These are phyloP conservation scores for Xerocomus cyaneibrunnescens DNA, from an alignment of 1,284 basidiomycete genomes.

Conservation along the genomic window DNA sequence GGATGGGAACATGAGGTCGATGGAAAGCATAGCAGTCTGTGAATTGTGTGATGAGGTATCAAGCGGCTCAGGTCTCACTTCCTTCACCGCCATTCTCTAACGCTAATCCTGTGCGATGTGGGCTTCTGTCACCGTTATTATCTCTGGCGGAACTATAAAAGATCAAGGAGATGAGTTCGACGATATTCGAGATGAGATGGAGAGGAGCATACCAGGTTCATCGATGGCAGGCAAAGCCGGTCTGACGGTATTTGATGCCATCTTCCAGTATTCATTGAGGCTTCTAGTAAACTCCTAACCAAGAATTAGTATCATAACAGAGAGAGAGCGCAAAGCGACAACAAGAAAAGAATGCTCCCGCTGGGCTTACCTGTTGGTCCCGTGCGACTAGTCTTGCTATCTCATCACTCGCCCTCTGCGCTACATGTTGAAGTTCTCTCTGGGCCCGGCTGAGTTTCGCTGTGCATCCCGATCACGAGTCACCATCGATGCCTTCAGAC, in stretches of 20 bases:
- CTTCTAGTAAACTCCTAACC: no score
- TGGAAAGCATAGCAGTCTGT: no score
- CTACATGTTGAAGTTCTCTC: slow-evolving; percentile 15
- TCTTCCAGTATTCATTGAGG: no score
- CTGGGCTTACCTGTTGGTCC: slow-evolving; percentile 18
- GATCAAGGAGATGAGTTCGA: neutral
- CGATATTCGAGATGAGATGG: no score
- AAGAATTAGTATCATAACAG: no score
- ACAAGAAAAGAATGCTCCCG: no score
- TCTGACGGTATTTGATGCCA: no score
- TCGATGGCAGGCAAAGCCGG: no score
- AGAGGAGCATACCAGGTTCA: no score
- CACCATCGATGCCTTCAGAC: neutral
- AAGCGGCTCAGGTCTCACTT: slow-evolving; percentile 8
- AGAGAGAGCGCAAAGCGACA: no score
- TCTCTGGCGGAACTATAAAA: slow-evolving; percentile 14
- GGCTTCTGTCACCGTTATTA: slow-evolving; percentile 11
- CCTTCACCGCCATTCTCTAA: neutral
- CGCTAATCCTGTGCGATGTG: slow-evolving; percentile 16
- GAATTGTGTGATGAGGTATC: no score
- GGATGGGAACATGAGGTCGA: slow-evolving; percentile 15
- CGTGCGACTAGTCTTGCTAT: slow-evolving; percentile 16
- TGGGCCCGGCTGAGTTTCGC: slow-evolving; percentile 16
- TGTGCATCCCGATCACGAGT: neutral
- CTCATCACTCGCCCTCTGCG: slow-evolving; percentile 14